Conservation (phyloP, 345 rosid species). For the Leavenworthia alabamica region DNA sequence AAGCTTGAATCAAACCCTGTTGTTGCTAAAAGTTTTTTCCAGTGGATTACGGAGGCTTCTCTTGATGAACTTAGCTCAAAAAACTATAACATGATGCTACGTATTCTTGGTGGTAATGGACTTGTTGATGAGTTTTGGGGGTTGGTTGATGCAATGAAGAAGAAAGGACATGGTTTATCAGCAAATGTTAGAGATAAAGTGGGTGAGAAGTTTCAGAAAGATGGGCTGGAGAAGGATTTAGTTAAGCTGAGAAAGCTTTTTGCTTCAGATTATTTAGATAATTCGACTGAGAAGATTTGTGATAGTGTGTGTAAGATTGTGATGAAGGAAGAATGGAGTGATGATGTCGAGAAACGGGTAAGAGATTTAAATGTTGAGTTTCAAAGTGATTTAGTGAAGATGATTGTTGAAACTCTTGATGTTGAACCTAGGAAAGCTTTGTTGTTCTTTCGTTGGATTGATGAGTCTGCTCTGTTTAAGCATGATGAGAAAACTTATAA, state of each 20-base stretch:
- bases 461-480: slow-evolving; percentile 53
- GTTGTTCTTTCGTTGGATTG: slow-evolving; percentile 74
- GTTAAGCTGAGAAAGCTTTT: slow-evolving; percentile 53
- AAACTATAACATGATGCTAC: slow-evolving; percentile 63
- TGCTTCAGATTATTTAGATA: slow-evolving; percentile 49
- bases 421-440: slow-evolving; percentile 66
- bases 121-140: too few relatives aligned
- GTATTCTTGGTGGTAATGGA: slow-evolving; percentile 57
- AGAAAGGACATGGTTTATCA: too few relatives aligned
- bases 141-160: too few relatives aligned
- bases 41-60: slow-evolving; percentile 51
- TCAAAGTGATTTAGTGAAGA: slow-evolving; percentile 50
- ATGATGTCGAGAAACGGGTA: slow-evolving; percentile 50
- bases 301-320: slow-evolving; percentile 55
- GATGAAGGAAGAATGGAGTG: slow-evolving; percentile 63
- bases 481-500: slow-evolving; percentile 61
- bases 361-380: slow-evolving; percentile 44
- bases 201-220: slow-evolving; percentile 54
- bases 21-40: slow-evolving; percentile 59
- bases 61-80: slow-evolving; percentile 51
- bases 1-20: slow-evolving; percentile 47
- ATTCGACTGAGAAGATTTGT: slow-evolving; percentile 41
- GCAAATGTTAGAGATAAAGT: slow-evolving; percentile 53
- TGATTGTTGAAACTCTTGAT: slow-evolving; percentile 59
- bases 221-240: slow-evolving; percentile 51